Conservation (phyloP, 495 filamentous ascomycete genomes). For the Xylaria grammica region DNA sequence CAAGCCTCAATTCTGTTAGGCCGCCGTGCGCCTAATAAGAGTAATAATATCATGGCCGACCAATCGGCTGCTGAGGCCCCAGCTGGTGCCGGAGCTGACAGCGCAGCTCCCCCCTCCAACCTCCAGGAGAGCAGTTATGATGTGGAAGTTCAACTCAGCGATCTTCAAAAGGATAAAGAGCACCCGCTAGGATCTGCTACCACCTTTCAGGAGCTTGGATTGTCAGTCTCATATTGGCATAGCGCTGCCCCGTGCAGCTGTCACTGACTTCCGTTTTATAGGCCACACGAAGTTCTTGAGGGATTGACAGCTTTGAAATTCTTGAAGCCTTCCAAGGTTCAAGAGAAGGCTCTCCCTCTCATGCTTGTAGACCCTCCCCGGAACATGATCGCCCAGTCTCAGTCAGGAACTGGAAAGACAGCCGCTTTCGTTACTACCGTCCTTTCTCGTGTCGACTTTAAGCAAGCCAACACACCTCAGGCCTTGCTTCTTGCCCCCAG, state of each 20-base stretch:
- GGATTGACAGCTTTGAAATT: constrained; percentile 83
- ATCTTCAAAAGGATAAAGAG: constrained; percentile 83
- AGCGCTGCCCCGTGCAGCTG: constrained; percentile 5
- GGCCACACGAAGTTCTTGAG: constrained; percentile 55
- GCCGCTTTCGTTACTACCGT: constrained; percentile 95
- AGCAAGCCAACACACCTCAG: constrained; percentile 71
- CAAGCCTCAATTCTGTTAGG: background rate
- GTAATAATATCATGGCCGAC: constrained; percentile 51
- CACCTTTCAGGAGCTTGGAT: constrained; percentile 82
- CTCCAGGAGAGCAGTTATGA: constrained; percentile 78
- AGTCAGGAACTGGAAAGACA: constrained; percentile 98
- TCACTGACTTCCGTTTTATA: constrained; percentile 21
- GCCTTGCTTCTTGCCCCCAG: constrained; percentile 90
- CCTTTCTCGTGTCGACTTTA: constrained; percentile 79
- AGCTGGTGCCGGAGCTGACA: constrained; percentile 58
- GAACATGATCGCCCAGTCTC: constrained; percentile 97
- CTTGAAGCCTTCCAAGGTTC: constrained; percentile 94
- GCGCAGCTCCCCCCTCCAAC: constrained; percentile 48
- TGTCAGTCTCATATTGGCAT: constrained; percentile 59
- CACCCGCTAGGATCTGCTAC: constrained; percentile 87
- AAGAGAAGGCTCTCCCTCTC: constrained; percentile 88
- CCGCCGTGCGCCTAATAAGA: background rate
- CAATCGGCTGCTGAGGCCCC: constrained; percentile 43
- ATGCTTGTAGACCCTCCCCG: constrained; percentile 79
- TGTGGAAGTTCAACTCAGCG: constrained; percentile 87